Base-by-base conservation (phyloP, 2,329 filamentous ascomycete species). In the Talaromyces sp. region DNA sequence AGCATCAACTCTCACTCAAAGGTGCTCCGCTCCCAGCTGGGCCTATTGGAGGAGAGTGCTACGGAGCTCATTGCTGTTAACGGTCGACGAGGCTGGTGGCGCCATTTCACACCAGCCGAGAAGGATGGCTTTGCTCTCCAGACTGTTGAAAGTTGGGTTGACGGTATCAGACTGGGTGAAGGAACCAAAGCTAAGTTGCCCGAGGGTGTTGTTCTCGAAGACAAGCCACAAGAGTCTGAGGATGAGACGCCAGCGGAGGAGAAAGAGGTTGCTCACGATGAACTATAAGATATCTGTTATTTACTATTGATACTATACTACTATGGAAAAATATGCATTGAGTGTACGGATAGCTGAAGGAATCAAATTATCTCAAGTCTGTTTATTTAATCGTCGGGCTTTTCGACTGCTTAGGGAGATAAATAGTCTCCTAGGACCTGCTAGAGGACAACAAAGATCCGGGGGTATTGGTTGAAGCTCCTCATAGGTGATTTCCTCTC, bases 101-200 rank as follows among this genome's bases (percentile, higher is more conserved):
- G 89, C 68, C 84, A 83, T 61, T 94, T 90, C 72, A 77, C 84
- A 54, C 55, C 69, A 3, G n/a, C 26, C 12, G 17, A 32, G 9
- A 72, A 76, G 17, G 86, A 86, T 51, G 84, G 83, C 58, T 76
- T 69, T 52, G 66, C 68, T 3, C 70, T 81, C 26, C 79, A 83
- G 58, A 83, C 82, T 27, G 79, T 99, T 31, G 91, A 96, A 77
- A 79, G 80, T 63, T 99, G 93, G 91, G 85, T 99, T 61, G 94
- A 99, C 69, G 83, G 85, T n/a, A 91, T 97, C 63, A 87, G 91
- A 41, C 83, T 99, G 81, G 91, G 92, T 57, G 93, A 97, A 71
- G 89, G 91, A 2, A 78, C 83, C 61, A 97, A 93, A 81, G 82
- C 86, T 68, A 90, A 87, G 77, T 73, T 94, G 48, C 89, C 90